Percentiles rank a stretch among this genome's conserved stretches.
These are phyloP conservation scores for Vararia minispora DNA, from an alignment of 768 basidiomycete genomes.

Conservation along the genomic window DNA sequence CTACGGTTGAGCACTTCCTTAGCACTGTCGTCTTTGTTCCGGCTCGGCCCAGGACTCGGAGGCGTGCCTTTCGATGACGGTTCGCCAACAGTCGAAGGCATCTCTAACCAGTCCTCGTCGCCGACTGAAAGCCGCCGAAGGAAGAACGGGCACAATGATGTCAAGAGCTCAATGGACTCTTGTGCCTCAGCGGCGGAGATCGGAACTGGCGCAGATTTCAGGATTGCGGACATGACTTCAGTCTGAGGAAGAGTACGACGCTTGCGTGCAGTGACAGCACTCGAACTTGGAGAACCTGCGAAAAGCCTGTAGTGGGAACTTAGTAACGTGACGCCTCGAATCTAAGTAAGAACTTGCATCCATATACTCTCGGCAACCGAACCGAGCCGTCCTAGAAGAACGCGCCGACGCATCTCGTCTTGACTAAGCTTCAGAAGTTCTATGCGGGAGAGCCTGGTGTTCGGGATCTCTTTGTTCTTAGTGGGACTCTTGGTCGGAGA, in stretches of 20 bases:
- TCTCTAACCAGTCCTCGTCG: conserved; percentile 45
- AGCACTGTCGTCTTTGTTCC: conserved; percentile 45
- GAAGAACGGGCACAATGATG: conserved; percentile 72
- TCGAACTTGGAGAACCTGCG: conserved; percentile 45
- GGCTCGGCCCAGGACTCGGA: conserved; percentile 36
- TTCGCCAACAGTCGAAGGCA: conserved; percentile 35
- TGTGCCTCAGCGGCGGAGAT: conserved; percentile 68
- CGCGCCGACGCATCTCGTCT: conserved; percentile 68
- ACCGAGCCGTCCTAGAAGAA: conserved; percentile 63
- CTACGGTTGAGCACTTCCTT: conserved; percentile 55
- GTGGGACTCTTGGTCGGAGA: conserved; percentile 48
- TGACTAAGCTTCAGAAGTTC: conserved; percentile 62
- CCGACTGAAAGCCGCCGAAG: conserved; percentile 50
- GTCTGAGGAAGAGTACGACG: conserved; percentile 56
- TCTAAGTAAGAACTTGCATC: conserved; percentile 38
- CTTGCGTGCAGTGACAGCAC: conserved; percentile 48
- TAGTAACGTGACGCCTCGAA: background rate
- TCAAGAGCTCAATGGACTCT: conserved; percentile 59
- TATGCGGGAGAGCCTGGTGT: conserved; percentile 46
- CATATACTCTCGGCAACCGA: conserved; percentile 82
- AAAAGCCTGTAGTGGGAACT: conserved; percentile 43
- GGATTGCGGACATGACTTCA: conserved; percentile 56
- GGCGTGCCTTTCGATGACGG: conserved; percentile 20
- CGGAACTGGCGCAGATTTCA: conserved; percentile 76
- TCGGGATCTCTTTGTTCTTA: conserved; percentile 26